phyloP scores from a whole-genome alignment of 129 eudicot species.

The Flaveria sonorensis region DNA sequence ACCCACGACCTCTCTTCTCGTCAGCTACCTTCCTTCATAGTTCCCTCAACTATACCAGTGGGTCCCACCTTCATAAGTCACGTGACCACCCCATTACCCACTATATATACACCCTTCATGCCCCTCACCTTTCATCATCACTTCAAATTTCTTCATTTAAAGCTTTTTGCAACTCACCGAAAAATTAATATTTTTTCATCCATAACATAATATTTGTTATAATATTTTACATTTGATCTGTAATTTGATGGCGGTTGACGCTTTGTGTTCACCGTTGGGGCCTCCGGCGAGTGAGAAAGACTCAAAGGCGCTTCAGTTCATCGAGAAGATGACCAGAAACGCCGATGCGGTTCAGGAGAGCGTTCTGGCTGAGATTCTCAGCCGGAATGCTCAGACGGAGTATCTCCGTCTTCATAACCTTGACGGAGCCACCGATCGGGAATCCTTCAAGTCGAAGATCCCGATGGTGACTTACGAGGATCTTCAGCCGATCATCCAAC shows the following conservation, averaged over 20 bases:
- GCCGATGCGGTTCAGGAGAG: slow-evolving; percentile 72
- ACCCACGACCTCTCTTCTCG: slow-evolving; percentile 40
- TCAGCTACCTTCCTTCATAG: slow-evolving; percentile 42
- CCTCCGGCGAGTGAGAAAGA: slow-evolving; percentile 87
- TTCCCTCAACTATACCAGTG: slow-evolving; percentile 17
- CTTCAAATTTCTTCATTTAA: neutral
- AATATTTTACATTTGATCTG: no score
- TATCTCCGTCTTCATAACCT: slow-evolving; percentile 61
- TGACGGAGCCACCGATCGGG: slow-evolving; percentile 61
- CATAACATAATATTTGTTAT: neutral
- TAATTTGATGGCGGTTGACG: slow-evolving; percentile 69
- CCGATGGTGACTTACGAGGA: slow-evolving; percentile 87
- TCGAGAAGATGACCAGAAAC: slow-evolving; percentile 83
- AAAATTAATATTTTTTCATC: neutral
- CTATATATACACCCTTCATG: slow-evolving; percentile 43
- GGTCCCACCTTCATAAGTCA: slow-evolving; percentile 48
- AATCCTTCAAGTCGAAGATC: slow-evolving; percentile 60
- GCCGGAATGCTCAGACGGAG: slow-evolving; percentile 71
- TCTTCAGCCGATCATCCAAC: slow-evolving; percentile 80
- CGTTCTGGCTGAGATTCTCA: slow-evolving; percentile 69
- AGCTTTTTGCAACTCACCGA: neutral
- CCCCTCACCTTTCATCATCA: slow-evolving; percentile 24
- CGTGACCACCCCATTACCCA: slow-evolving; percentile 35
- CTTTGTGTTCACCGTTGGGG: slow-evolving; percentile 71
- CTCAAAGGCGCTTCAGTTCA: slow-evolving; percentile 79